These are phyloP conservation scores for Stromatinia cepivora DNA, from an alignment of 2,329 filamentous ascomycete genomes.

Conservation along the genomic window DNA sequence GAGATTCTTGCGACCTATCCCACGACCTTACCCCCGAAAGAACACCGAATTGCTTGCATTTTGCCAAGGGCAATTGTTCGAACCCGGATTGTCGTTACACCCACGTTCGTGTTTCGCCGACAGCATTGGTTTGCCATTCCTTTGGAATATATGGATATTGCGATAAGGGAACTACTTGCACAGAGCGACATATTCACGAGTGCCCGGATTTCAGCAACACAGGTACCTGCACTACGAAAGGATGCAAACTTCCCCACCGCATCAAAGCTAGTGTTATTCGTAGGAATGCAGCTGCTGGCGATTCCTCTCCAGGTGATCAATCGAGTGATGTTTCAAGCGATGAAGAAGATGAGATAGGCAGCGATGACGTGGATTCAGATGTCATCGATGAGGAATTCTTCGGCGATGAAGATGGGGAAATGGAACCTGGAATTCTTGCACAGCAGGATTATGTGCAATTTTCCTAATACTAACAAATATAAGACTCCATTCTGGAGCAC, in stretches of 20 bases:
- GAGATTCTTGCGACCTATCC: constrained; percentile 83
- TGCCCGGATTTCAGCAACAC: constrained; percentile 95
- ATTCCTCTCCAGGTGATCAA: constrained; percentile 50
- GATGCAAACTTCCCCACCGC: constrained; percentile 83
- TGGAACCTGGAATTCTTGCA: constrained; percentile 55
- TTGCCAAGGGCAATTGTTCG: constrained; percentile 83
- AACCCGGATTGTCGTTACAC: constrained; percentile 84
- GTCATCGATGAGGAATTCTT: constrained; percentile 65
- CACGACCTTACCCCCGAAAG: constrained; percentile 83
- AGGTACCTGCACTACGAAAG: constrained; percentile 76
- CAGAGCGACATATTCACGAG: constrained; percentile 84
- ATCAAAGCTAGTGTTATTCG: constrained; percentile 80
- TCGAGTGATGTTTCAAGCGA: constrained; percentile 75
- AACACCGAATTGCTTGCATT: constrained; percentile 86
- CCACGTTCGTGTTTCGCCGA: constrained; percentile 75
- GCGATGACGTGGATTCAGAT: constrained; percentile 79
- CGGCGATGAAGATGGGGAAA: constrained; percentile 52
- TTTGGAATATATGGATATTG: constrained; percentile 91
- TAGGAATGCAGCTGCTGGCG: constrained; percentile 53
- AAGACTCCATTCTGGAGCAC: constrained; percentile 2
- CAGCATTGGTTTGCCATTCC: constrained; percentile 75
- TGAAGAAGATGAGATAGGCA: constrained; percentile 64
- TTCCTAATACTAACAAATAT: constrained; percentile 37
- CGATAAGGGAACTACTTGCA: constrained; percentile 74
- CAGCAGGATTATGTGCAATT: constrained; percentile 61